Conservation (phyloP, 2,329 filamentous ascomycete species). For the Aspergillus sp. region DNA sequence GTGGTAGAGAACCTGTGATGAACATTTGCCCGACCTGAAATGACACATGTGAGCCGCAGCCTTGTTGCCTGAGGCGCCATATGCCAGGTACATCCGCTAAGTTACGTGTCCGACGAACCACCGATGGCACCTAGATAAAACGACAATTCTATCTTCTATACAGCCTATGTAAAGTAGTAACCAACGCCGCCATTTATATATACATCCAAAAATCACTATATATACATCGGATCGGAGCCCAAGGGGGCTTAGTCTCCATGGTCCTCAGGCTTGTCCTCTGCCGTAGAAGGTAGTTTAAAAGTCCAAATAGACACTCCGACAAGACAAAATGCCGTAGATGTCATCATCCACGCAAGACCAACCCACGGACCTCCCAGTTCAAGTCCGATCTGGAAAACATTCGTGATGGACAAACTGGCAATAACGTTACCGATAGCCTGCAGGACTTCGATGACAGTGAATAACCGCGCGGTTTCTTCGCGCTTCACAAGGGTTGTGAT, state of each 20-base stretch:
- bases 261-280: slow-evolving; percentile 8
- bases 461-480: slow-evolving; percentile 50
- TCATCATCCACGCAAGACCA: slow-evolving; percentile 49
- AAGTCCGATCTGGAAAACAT: slow-evolving; percentile 48
- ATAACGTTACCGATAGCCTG: slow-evolving; percentile 49
- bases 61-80: slow-evolving; percentile 5
- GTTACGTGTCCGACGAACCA: too few relatives aligned
- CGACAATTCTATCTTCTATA: not conserved
- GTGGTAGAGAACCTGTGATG: not conserved
- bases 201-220: not conserved
- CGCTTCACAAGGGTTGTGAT: slow-evolving; percentile 50
- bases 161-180: not conserved
- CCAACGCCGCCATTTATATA: not conserved
- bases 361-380: slow-evolving; percentile 48
- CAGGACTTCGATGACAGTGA: slow-evolving; percentile 50
- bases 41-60: slow-evolving; percentile 10
- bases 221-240: not conserved
- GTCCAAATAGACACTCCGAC: slow-evolving; percentile 30
- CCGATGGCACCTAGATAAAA: too few relatives aligned
- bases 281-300: slow-evolving; percentile 23
- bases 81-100: not conserved
- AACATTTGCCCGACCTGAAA: not conserved
- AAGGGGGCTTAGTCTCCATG: not conserved
- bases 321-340: slow-evolving; percentile 32
- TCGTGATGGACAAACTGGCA: slow-evolving; percentile 48